These are phyloP conservation scores for Phytophthora ramorum DNA, from an alignment of 352 stramenopile genomes.

Conservation along the genomic window DNA sequence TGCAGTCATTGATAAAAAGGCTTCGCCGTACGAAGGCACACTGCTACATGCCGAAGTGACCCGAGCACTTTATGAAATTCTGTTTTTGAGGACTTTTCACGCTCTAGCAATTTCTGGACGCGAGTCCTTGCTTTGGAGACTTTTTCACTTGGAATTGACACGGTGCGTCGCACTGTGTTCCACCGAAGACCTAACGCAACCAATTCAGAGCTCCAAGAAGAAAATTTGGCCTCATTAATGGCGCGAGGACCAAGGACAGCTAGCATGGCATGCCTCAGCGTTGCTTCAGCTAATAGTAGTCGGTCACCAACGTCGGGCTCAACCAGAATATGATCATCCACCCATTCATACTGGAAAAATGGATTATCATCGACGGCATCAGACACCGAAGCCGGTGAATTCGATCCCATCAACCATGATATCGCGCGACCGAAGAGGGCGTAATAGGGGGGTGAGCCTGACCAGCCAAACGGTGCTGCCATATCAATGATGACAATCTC, in stretches of 20 bases:
- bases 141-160: neutral
- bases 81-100: too few species aligned
- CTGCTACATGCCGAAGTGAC: too few species aligned
- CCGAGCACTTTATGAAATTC: too few species aligned
- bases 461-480: constrained; percentile 22
- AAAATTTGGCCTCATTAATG: constrained; percentile 39
- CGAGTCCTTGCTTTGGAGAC: neutral
- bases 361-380: neutral
- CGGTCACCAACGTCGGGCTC: constrained; percentile 7
- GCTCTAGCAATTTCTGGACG: neutral
- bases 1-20: constrained; percentile 31
- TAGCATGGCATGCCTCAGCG: constrained; percentile 20
- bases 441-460: constrained; percentile 16
- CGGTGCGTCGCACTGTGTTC: neutral
- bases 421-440: constrained; percentile 13
- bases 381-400: constrained; percentile 11
- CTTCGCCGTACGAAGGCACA: constrained; percentile 8
- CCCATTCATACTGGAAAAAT: constrained; percentile 38
- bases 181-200: neutral
- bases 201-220: constrained; percentile 4
- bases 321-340: constrained; percentile 41
- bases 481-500: constrained; percentile 11
- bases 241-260: constrained; percentile 20
- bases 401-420: constrained; percentile 7
- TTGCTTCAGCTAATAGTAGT: constrained; percentile 2